Conservation (phyloP, 129 eudicot genomes). For the Logfia minima region DNA sequence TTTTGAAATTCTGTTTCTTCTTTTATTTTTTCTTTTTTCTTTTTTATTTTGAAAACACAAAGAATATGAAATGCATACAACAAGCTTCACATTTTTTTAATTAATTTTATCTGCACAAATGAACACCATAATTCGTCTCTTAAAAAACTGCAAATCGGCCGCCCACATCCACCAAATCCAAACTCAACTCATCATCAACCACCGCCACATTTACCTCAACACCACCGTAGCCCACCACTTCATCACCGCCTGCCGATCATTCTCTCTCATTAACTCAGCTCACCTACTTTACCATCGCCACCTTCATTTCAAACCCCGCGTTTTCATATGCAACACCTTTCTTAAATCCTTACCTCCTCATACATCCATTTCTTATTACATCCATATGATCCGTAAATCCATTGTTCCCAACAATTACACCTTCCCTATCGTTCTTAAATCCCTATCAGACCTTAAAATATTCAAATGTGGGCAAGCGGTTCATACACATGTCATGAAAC, state of each 20-base stretch:
- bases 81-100: too few relatives aligned
- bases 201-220: slow-evolving; percentile 47
- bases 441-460: slow-evolving; percentile 43
- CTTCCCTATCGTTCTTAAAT: slow-evolving; percentile 62
- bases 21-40: background rate
- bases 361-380: slow-evolving; percentile 32
- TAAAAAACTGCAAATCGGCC: slow-evolving; percentile 40
- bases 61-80: too few relatives aligned
- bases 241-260: slow-evolving; percentile 47
- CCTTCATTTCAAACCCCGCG: slow-evolving; percentile 38
- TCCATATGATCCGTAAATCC: background rate
- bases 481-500: slow-evolving; percentile 48
- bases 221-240: slow-evolving; percentile 50
- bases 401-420: slow-evolving; percentile 54
- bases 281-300: slow-evolving; percentile 41
- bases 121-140: slow-evolving; percentile 23
- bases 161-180: slow-evolving; percentile 59
- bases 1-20: too few relatives aligned
- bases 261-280: slow-evolving; percentile 42
- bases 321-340: slow-evolving; percentile 47
- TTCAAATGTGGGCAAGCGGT: slow-evolving; percentile 31
- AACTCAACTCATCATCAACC: slow-evolving; percentile 52
- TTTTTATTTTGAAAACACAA: background rate
- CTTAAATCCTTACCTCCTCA: slow-evolving; percentile 39
- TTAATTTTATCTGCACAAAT: background rate